Base-by-base conservation (phyloP, 23 red algal genomes). In the Pyropia yezoensis region DNA sequence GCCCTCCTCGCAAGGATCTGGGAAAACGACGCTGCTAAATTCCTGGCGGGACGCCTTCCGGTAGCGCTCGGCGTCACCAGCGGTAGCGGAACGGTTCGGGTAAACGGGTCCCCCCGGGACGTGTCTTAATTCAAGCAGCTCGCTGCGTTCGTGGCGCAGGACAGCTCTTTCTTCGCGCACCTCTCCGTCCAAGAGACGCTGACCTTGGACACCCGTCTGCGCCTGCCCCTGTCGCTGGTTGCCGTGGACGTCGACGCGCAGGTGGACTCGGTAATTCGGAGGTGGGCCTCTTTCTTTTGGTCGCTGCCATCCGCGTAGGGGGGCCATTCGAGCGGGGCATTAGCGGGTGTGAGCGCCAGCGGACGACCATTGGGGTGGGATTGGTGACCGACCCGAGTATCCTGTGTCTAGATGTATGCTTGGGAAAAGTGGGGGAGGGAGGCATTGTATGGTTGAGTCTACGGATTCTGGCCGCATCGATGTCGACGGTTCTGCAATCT, bases 131-230 rank as follows among this genome's bases (percentile, higher is more conserved):
- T 98, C 69, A 71, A 77, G 58, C 77, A 84, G 66, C 54, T 85
- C 14, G 64, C 69, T 18, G 84, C 69, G 1, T 89, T 80, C 49
- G 75, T 89, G 18, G 21, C 64, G 14, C 63, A 45, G 15, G 94
- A 98, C 14, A 86, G 91, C 34, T 67, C 83, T 55, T 88, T 98
- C 79, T 98, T 98, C 53, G 94, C 85, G 1, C 86, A 91, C 33
- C 73, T 98, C 29, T 91, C 94, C n/a, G 94, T 98, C 11, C 34
- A 74, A 23, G 94, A 98, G 55, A 87, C 91, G 57, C 50, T 98
- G 22, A 77, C 73, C 33, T 90, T 91, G 54, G 72, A 69, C 69
- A 82, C 86, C 9, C 33, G 70, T 23, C 63, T 89, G 32, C 81
- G 94, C 14, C 63, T 98, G 25, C 94, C 94, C 15, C 27, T 49